Base-by-base conservation (phyloP, 2,329 filamentous ascomycete genomes). In the Mycosphaerella sp. region DNA sequence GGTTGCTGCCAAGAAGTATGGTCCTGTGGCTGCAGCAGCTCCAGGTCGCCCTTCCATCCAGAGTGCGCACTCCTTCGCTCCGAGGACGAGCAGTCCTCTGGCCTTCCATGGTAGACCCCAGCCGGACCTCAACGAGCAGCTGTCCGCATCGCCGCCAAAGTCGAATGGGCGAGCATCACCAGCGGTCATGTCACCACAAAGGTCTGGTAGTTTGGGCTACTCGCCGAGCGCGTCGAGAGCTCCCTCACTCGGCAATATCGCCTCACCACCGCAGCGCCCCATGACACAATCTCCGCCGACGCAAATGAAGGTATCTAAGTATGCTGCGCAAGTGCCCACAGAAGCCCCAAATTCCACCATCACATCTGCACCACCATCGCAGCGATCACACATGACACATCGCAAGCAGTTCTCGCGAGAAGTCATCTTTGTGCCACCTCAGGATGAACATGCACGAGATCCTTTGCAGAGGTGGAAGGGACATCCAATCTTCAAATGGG, bases 391-490 rank as follows among this genome's bases (percentile, higher is more conserved):
- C 14, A 26, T 53, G 42, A 62, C 66, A 10, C 71, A 72, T 39
- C 68, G 68, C 31, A 69, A 71, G 38, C 72, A 75, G 44, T 70
- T 75, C 41, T 77, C 76, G 11, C 71, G 75, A 26, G 74, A 78
- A 23, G 69, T 82, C 12, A 74, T 78, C 17, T 83, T 80, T 56
- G 78, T 84, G 48, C 63, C 73, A 4, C 82, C 82, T 3, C 73
- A 72, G 45, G 81, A 78, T 55, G 80, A 80, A 45, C 75, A 76
- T 38, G 74, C 76, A 64, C 73, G 82, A 14, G 93, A 98, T 72
- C 83, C 85, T 2, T 75, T 98, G 6, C 80, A 95, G 68, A 80
- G 93, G 61, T 98, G 93, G 93, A 90, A 87, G 72, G 95, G 95
- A 2, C 80, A 82, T 10, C 93, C 95, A 0, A 80, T 95, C 10